phyloP scores from a whole-genome alignment of 345 rosid genomes.

The Moringa oleifera region DNA sequence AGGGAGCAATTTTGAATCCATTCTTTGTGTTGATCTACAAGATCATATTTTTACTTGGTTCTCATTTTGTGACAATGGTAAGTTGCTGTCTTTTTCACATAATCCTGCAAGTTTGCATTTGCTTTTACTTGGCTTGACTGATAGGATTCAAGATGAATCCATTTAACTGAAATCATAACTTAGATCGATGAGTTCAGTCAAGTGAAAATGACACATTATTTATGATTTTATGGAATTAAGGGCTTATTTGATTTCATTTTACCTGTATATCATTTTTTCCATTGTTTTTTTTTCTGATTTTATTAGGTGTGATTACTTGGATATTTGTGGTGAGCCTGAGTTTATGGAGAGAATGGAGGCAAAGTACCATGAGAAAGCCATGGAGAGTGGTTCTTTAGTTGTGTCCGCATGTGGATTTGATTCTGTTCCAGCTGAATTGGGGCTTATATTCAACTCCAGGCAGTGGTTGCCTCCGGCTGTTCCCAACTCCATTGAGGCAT shows the following conservation, averaged over 20 bases:
- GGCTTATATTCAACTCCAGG: conserved; percentile 66
- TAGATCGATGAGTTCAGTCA: too few species aligned
- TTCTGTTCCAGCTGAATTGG: conserved; percentile 84
- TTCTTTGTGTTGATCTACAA: too few species aligned
- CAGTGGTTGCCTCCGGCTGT: conserved; percentile 69
- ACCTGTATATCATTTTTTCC: not conserved
- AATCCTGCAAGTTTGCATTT: not conserved
- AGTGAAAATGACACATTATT: too few species aligned
- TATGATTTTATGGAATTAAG: not conserved
- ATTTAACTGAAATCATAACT: too few species aligned
- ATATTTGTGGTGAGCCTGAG: conserved; percentile 91
- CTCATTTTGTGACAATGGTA: too few species aligned
- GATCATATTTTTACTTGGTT: too few species aligned
- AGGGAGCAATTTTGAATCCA: too few species aligned
- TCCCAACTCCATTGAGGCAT: conserved; percentile 68
- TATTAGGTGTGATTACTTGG: conserved; percentile 78
- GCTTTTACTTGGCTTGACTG: not conserved
- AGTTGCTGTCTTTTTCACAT: too few species aligned
- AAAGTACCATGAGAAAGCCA: conserved; percentile 57
- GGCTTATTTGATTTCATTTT: too few species aligned
- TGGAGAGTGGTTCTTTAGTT: conserved; percentile 62
- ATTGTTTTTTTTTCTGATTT: not conserved
- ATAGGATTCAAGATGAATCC: too few species aligned
- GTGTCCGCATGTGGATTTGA: conserved; percentile 95
- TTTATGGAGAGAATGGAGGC: conserved; percentile 85